Evolutionary conservation across 768 basidiomycete species (phyloP), one percentile per base, ranked within the genome.

Genomic region (Phaeotremella fagi): DNA sequence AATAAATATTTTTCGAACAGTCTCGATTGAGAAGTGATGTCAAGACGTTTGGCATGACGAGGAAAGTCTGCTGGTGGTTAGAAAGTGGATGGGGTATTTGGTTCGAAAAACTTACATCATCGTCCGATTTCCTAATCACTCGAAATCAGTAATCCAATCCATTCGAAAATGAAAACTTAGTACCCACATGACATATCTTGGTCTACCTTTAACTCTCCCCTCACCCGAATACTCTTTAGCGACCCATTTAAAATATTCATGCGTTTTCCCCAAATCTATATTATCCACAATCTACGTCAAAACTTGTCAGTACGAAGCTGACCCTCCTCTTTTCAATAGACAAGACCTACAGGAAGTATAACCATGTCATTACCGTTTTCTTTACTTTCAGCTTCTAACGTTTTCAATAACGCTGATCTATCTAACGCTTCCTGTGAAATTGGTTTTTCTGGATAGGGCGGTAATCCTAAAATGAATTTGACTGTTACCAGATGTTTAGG

Each of bases 31-130:
- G 59, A 60, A 75, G 75, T 3, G 68, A 68, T 15, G 66, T 63
- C 29, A 75, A 70, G 22, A 75, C 44, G 48, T 75, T 75, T 2
- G 75, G 75, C 73, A 75, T 74, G 14, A 75, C 75, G 18, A 75
- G 63, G 23, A 75, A 66, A 12, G 75, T 75, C 72, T 75, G 55
- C 12, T 22, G 6, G 22, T 28, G 16, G 48, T 45, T 20, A 44
- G 54, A 27, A 15, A 29, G 29, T n/a, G 25, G 3, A 48, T 16
- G 12, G 3, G 28, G 23, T 14, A 24, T 16, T 26, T 27, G 35
- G 27, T 29, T 14, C 37, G 2, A 7, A 16, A 22, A 15, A 65
- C 73, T 55, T 36, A 75, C 74, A 68, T 75, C 75, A 48, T 75
- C 75, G 46, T 75, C 75, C 44, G 72, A 63, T 70, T 75, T 75